These are phyloP conservation scores for Saccharomyces hybrid DNA, from an alignment of 1,139 yeast species.

Conservation along the genomic window DNA sequence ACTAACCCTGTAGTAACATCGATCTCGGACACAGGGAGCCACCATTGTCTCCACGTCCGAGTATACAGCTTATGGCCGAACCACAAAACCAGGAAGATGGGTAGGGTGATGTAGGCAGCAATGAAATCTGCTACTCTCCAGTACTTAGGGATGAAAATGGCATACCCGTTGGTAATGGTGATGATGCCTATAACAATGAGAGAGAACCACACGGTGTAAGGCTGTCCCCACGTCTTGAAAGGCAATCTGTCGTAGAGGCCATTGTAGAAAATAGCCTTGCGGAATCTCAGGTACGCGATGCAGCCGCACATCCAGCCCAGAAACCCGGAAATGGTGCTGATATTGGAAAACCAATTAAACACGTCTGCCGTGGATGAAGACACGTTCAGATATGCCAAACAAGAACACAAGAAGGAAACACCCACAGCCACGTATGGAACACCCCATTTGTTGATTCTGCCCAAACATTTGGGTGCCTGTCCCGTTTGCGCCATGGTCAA, in stretches of 20 bases:
- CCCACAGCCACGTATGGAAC: constrained; percentile 38
- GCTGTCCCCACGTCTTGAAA: constrained; percentile 42
- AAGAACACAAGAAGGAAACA: constrained; percentile 29
- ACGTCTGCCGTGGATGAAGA: constrained; percentile 37
- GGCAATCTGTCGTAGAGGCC: constrained; percentile 45
- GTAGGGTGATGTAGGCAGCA: constrained; percentile 57
- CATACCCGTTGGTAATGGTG: constrained; percentile 53
- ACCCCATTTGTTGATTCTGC: constrained; percentile 38
- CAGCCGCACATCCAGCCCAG: constrained; percentile 66
- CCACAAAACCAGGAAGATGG: constrained; percentile 44
- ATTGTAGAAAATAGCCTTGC: constrained; percentile 49
- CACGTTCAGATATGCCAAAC: constrained; percentile 37
- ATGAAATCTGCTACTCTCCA: constrained; percentile 44
- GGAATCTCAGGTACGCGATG: constrained; percentile 57
- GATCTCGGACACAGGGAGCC: constrained; percentile 22
- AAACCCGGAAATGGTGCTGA: constrained; percentile 69
- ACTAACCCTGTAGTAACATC: constrained; percentile 28
- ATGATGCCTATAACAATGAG: constrained; percentile 39
- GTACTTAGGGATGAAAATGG: constrained; percentile 39
- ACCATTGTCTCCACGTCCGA: constrained; percentile 21
- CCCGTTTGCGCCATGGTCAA: constrained; percentile 43
- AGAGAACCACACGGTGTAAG: constrained; percentile 44
- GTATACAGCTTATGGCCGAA: constrained; percentile 31
- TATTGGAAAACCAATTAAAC: constrained; percentile 67
- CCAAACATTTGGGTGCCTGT: constrained; percentile 43